phyloP scores from a whole-genome alignment of 169 alveolate species.

The Plasmodium vinckei region DNA sequence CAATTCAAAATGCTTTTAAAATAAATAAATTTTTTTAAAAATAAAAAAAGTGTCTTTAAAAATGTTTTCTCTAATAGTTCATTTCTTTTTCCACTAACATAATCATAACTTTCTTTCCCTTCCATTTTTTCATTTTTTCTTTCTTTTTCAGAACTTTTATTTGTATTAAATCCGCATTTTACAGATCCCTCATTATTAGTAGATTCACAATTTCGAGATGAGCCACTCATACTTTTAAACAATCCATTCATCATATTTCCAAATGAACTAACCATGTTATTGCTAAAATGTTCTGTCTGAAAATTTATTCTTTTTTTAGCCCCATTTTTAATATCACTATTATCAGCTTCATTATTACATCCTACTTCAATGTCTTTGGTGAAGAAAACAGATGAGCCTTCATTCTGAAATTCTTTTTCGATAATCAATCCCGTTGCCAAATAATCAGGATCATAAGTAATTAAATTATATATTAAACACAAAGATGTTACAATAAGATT shows the following conservation, averaged over 20 bases:
- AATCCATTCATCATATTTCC: not conserved
- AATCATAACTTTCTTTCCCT: not conserved
- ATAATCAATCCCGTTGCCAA: conserved; percentile 59
- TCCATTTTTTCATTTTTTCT: not conserved
- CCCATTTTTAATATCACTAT: not conserved
- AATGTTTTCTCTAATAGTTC: conserved; percentile 38
- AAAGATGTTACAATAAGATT: conserved; percentile 58
- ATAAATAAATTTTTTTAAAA: conserved; percentile 68
- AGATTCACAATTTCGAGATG: not conserved
- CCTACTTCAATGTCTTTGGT: not conserved
- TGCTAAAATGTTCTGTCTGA: too few species aligned
- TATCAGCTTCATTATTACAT: not conserved
- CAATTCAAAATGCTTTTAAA: conserved; percentile 74
- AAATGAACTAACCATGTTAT: too few species aligned
- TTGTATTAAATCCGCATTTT: not conserved
- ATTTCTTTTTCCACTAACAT: conserved; percentile 37
- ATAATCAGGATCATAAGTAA: conserved; percentile 62
- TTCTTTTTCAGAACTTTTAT: not conserved
- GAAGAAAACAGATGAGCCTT: not conserved
- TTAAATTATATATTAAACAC: conserved; percentile 32
- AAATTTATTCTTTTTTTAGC: not conserved
- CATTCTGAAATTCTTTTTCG: not conserved
- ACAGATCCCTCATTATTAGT: not conserved
- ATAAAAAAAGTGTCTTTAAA: conserved; percentile 49
- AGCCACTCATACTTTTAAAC: not conserved